These are phyloP conservation scores for Atkinsonella texensis DNA, from an alignment of 2,329 filamentous ascomycete genomes.

Conservation along the genomic window DNA sequence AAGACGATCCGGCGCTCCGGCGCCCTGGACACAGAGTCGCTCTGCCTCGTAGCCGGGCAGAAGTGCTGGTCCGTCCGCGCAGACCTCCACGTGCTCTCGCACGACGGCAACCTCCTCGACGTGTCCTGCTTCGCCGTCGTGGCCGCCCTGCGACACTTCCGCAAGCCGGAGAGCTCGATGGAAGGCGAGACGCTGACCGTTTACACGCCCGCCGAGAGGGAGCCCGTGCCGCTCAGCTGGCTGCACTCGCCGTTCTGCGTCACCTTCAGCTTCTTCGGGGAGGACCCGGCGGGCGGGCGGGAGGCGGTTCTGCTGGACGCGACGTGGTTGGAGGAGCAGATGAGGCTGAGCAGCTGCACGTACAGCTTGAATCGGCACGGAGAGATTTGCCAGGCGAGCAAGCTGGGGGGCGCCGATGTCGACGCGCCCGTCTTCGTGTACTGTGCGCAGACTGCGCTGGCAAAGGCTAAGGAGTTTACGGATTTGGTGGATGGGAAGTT, in stretches of 20 bases:
- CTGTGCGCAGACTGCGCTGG: conserved; percentile 61
- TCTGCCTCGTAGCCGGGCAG: conserved; percentile 81
- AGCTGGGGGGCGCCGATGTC: conserved; percentile 73
- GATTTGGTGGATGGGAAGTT: conserved; percentile 60
- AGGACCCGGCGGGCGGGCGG: conserved; percentile 35
- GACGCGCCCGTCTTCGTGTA: conserved; percentile 68
- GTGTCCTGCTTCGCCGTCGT: conserved; percentile 77
- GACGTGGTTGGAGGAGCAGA: conserved; percentile 62
- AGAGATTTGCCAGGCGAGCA: conserved; percentile 83
- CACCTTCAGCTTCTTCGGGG: conserved; percentile 74
- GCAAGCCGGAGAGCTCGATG: conserved; percentile 78
- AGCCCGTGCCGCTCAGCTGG: conserved; percentile 81
- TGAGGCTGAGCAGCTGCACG: conserved; percentile 60
- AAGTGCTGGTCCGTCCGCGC: conserved; percentile 89
- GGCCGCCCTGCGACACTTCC: conserved; percentile 80
- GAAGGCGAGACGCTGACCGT: conserved; percentile 76
- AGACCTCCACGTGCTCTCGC: conserved; percentile 82
- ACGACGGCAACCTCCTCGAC: conserved; percentile 85
- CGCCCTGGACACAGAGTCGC: conserved; percentile 87
- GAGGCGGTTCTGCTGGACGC: conserved; percentile 59
- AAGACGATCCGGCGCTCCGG: conserved; percentile 87
- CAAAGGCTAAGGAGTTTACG: conserved; percentile 72
- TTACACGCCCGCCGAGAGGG: conserved; percentile 72
- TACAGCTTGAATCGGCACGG: conserved; percentile 82
- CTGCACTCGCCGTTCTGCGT: conserved; percentile 87